Evolutionary conservation across 495 filamentous ascomycete species (phyloP).

Genomic region (Penicillium nucicola): DNA sequence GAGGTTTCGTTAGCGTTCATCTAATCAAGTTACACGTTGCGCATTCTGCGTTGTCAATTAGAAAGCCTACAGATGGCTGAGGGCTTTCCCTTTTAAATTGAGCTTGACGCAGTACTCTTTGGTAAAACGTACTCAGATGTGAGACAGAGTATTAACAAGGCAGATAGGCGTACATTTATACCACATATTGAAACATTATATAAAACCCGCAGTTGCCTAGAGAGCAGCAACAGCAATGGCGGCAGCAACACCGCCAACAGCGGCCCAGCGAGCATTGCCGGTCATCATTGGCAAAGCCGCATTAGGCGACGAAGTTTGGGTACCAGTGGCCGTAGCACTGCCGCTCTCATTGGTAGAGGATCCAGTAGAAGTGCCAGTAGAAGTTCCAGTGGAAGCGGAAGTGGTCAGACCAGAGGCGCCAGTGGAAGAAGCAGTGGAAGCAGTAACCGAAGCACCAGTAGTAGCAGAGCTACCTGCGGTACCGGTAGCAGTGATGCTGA

Average conservation of each 20-base stretch:
- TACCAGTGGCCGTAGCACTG: slow-evolving; percentile 4
- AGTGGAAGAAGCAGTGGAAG: not conserved
- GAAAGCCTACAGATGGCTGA: too few species aligned
- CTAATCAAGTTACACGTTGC: too few species aligned
- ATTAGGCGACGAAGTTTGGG: slow-evolving; percentile 3
- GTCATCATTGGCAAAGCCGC: slow-evolving; percentile 15
- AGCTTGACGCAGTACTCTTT: too few species aligned
- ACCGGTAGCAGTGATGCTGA: too few species aligned
- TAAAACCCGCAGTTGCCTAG: not conserved
- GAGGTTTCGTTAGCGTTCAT: not conserved
- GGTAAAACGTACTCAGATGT: too few species aligned
- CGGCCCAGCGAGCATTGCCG: slow-evolving; percentile 14
- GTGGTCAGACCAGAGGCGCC: not conserved
- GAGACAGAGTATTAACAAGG: too few species aligned
- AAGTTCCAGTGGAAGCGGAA: not conserved
- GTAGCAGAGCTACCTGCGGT: too few species aligned
- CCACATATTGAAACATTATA: too few species aligned
- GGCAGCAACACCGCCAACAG: slow-evolving; percentile 14
- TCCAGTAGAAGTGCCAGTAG: not conserved
- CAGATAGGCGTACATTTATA: too few species aligned
- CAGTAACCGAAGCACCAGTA: not conserved
- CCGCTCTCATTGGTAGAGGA: not conserved
- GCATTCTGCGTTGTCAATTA: too few species aligned
- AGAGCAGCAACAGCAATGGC: slow-evolving; percentile 6
- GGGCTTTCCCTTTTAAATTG: too few species aligned